phyloP scores from a whole-genome alignment of 116 monocot species.

The Iris pallida region DNA sequence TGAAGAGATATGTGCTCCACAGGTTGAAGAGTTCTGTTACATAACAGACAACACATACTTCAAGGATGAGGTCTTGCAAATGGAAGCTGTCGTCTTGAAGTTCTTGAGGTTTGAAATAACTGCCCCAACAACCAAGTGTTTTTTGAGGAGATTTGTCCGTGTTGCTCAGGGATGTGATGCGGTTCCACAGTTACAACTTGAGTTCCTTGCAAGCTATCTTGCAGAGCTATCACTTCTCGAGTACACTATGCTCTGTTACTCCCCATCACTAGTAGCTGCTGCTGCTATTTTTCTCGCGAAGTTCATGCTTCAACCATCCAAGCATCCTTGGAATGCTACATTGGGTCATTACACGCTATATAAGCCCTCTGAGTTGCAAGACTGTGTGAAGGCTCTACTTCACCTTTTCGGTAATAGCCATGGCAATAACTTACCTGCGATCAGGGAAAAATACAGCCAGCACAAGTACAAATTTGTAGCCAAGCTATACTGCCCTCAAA shows the following conservation, averaged over 20 bases:
- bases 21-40: conserved; percentile 96
- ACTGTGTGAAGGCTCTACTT: conserved; percentile 70
- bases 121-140: conserved; percentile 69
- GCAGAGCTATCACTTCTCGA: conserved; percentile 87
- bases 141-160: conserved; percentile 88
- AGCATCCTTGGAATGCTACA: conserved; percentile 86
- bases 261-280: conserved; percentile 71
- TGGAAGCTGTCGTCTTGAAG: conserved; percentile 86
- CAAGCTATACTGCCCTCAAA: conserved; percentile 68
- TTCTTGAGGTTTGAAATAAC: conserved; percentile 91
- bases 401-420: conserved; percentile 47
- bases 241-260: conserved; percentile 59
- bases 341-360: conserved; percentile 72
- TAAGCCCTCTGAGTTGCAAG: conserved; percentile 53
- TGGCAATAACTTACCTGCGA: conserved; percentile 58
- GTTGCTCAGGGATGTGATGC: conserved; percentile 70
- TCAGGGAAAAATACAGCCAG: conserved; percentile 92
- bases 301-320: conserved; percentile 66
- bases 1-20: conserved; percentile 93
- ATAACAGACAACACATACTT: conserved; percentile 90
- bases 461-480: conserved; percentile 98
- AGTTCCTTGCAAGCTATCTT: conserved; percentile 79
- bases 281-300: conserved; percentile 78
- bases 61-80: conserved; percentile 90
- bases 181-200: conserved; percentile 55